Conservation (phyloP, 768 basidiomycete species). For the Suillus ampliporus region DNA sequence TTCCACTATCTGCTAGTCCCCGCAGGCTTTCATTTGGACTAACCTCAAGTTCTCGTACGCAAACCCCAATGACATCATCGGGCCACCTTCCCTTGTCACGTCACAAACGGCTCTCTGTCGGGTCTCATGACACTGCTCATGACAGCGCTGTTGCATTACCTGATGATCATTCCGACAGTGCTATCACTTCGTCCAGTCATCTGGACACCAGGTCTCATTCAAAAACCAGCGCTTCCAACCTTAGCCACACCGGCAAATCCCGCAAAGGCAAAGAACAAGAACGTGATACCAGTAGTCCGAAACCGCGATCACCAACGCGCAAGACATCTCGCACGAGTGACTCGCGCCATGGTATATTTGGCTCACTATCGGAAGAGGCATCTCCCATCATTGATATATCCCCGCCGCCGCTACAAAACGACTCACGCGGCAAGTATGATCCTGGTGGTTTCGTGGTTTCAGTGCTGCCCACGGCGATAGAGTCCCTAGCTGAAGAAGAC, state of each 20-base stretch:
- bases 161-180: constrained; percentile 23
- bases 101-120: constrained; percentile 34
- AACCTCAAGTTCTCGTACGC: constrained; percentile 29
- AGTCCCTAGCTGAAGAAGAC: constrained; percentile 31
- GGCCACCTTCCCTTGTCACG: constrained; percentile 30
- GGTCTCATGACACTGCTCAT: constrained; percentile 37
- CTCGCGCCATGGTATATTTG: constrained; percentile 20
- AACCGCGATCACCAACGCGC: constrained; percentile 9
- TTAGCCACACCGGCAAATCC: constrained; percentile 13
- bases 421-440: constrained; percentile 9
- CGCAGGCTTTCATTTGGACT: constrained; percentile 40
- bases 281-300: constrained; percentile 5
- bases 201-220: constrained; percentile 11
- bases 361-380: constrained; percentile 28
- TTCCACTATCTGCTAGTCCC: constrained; percentile 40
- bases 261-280: constrained; percentile 34
- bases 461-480: constrained; percentile 31
- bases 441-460: constrained; percentile 2
- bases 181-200: not conserved
- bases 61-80: constrained; percentile 37
- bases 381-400: constrained; percentile 18
- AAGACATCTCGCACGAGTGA: constrained; percentile 11
- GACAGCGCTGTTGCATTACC: constrained; percentile 40
- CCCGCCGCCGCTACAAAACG: constrained; percentile 13
- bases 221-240: constrained; percentile 20